Percentiles rank a stretch among this genome's conserved stretches.
phyloP scores from a whole-genome alignment of 176 grass and related monocot genomes.

The Aechmea fasciata region DNA sequence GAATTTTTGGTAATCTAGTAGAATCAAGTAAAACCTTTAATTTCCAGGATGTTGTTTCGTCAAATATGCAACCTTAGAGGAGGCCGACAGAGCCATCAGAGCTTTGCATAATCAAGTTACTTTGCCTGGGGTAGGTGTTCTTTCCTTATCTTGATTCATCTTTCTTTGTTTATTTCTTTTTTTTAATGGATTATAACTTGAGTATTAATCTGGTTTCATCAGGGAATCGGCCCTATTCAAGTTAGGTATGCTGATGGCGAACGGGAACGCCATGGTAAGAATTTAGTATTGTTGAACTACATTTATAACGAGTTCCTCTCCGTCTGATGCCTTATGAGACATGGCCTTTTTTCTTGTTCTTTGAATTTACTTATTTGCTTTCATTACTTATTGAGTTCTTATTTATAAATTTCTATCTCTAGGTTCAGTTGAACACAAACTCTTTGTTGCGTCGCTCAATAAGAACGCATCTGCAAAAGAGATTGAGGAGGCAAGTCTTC shows the following conservation, averaged over 20 bases:
- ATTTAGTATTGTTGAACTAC: constrained; percentile 6
- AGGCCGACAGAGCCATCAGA: constrained; percentile 91
- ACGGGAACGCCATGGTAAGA: constrained; percentile 76
- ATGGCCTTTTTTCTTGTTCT: not conserved
- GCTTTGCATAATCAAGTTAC: constrained; percentile 90
- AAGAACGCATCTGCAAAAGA: constrained; percentile 82
- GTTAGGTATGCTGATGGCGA: constrained; percentile 99
- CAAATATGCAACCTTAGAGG: constrained; percentile 89
- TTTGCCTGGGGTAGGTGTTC: constrained; percentile 66
- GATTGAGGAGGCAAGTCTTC: constrained; percentile 70
- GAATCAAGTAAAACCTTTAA: constrained; percentile 29
- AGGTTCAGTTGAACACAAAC: constrained; percentile 79
- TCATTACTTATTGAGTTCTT: not conserved
- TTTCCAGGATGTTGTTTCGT: constrained; percentile 97
- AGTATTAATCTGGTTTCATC: constrained; percentile 28
- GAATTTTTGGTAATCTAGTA: constrained; percentile 19
- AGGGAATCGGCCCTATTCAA: constrained; percentile 87
- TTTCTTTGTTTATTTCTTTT: constrained; percentile 18
- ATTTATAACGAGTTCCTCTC: constrained; percentile 18
- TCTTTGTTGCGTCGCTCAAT: constrained; percentile 95
- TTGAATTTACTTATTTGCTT: not conserved
- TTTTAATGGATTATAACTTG: not conserved
- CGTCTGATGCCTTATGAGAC: not conserved
- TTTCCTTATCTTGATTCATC: constrained; percentile 12
- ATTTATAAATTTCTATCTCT: constrained; percentile 25